These are phyloP conservation scores for Backusella sp. DNA, from an alignment of 192 early-diverging fungal species.

Conservation along the genomic window DNA sequence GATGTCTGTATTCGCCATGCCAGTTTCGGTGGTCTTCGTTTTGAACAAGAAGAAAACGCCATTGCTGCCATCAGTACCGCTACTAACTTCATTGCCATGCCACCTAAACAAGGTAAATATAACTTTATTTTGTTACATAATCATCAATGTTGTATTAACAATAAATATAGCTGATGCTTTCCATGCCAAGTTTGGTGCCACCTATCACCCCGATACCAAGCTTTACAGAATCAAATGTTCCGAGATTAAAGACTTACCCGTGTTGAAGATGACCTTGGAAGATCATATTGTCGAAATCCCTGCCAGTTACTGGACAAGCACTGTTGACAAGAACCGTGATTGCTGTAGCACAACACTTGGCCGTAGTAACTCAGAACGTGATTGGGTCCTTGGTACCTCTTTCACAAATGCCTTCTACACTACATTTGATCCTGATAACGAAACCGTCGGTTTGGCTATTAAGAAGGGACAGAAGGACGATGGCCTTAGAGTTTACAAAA, in stretches of 20 bases:
- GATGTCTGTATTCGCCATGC: slow-evolving; percentile 33
- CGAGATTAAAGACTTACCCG: slow-evolving; percentile 22
- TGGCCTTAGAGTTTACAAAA: slow-evolving; percentile 27
- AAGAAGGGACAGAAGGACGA: slow-evolving; percentile 17
- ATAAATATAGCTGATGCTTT: slow-evolving; percentile 28
- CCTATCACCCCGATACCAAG: slow-evolving; percentile 14
- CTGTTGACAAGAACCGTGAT: slow-evolving; percentile 26
- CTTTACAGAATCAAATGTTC: slow-evolving; percentile 37
- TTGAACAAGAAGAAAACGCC: slow-evolving; percentile 22
- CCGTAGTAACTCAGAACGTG: slow-evolving; percentile 22
- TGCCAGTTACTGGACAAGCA: slow-evolving; percentile 34
- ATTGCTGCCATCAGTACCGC: slow-evolving; percentile 37
- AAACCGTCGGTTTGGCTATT: slow-evolving; percentile 31
- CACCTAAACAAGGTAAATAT: slow-evolving; percentile 16
- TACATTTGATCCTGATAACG: slow-evolving; percentile 33
- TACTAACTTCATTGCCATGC: slow-evolving; percentile 30
- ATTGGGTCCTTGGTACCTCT: slow-evolving; percentile 32
- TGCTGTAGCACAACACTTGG: slow-evolving; percentile 21
- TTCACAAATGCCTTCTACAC: slow-evolving; percentile 39
- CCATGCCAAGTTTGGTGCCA: slow-evolving; percentile 25
- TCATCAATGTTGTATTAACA: background rate
- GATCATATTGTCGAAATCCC: slow-evolving; percentile 30
- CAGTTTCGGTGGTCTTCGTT: slow-evolving; percentile 20
- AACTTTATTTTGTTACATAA: no score
- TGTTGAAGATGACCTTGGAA: slow-evolving; percentile 21